Conservation (phyloP, 2,329 filamentous ascomycete genomes). For the Calonectria leucothoes region DNA sequence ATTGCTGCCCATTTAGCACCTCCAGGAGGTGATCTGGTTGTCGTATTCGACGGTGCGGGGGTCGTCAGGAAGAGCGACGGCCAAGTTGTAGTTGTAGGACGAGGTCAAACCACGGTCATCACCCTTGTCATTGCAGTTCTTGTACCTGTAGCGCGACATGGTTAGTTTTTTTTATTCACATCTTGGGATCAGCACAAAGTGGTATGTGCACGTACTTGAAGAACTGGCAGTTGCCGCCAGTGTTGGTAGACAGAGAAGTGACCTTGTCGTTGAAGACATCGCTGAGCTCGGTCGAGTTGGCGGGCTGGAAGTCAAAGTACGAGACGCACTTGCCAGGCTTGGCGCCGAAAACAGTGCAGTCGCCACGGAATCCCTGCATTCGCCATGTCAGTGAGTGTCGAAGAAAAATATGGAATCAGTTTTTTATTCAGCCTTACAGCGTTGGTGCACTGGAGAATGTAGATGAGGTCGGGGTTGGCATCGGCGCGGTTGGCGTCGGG, state of each 20-base stretch:
- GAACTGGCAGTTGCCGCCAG: background rate
- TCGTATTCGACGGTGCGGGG: background rate
- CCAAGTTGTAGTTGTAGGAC: slow-evolving; percentile 1
- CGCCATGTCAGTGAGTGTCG: background rate
- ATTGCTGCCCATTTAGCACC: background rate
- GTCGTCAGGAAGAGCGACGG: background rate
- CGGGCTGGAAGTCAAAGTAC: slow-evolving; percentile 1
- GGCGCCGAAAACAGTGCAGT: background rate
- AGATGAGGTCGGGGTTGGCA: background rate
- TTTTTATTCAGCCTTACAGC: background rate
- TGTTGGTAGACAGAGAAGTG: background rate
- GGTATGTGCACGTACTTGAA: background rate
- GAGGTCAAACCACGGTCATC: background rate
- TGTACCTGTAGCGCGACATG: background rate
- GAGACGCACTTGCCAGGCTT: slow-evolving; percentile 1
- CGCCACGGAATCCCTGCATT: background rate
- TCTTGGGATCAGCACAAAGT: background rate
- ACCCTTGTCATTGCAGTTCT: background rate
- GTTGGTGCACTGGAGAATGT: background rate
- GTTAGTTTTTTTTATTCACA: background rate
- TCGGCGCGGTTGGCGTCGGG: background rate
- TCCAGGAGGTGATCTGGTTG: background rate
- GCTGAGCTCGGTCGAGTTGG: slow-evolving; percentile 2
- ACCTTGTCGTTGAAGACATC: background rate
- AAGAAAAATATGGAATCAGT: no score